Percentiles rank a stretch among this genome's conserved stretches.
Conservation (phyloP, 2,329 filamentous ascomycete species). For the Hypomyces perniciosus region DNA sequence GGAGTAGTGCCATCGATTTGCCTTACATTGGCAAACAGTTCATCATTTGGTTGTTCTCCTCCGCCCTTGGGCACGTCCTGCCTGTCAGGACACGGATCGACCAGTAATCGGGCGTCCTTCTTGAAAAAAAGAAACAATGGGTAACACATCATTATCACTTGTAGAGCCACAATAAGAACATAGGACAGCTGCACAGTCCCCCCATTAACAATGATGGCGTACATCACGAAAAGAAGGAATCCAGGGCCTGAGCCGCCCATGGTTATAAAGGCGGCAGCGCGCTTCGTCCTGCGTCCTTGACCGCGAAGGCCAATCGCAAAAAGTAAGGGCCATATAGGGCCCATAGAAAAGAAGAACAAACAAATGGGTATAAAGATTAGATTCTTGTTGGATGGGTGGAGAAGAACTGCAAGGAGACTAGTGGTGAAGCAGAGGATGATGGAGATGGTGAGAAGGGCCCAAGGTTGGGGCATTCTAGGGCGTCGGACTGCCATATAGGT, state of each 20-base stretch:
- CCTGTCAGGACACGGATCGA: slow-evolving; percentile 27
- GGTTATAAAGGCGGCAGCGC: slow-evolving; percentile 70
- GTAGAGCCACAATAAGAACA: slow-evolving; percentile 52
- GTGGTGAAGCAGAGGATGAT: slow-evolving; percentile 55
- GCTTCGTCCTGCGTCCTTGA: slow-evolving; percentile 73
- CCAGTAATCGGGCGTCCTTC: slow-evolving; percentile 41
- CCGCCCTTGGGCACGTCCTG: slow-evolving; percentile 16
- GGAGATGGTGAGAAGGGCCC: slow-evolving; percentile 61
- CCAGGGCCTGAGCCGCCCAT: slow-evolving; percentile 69
- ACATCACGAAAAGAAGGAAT: slow-evolving; percentile 68
- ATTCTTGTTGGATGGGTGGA: slow-evolving; percentile 41
- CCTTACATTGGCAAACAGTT: slow-evolving; percentile 13
- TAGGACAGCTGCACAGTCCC: slow-evolving; percentile 59
- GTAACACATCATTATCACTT: slow-evolving; percentile 42
- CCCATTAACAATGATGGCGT: slow-evolving; percentile 55
- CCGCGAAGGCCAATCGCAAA: slow-evolving; percentile 75
- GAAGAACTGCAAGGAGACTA: slow-evolving; percentile 40
- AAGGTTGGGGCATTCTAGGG: slow-evolving; percentile 54
- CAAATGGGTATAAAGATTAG: slow-evolving; percentile 55
- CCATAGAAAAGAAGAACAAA: slow-evolving; percentile 74
- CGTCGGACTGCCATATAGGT: slow-evolving; percentile 51
- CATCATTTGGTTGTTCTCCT: slow-evolving; percentile 15
- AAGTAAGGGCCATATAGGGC: slow-evolving; percentile 75
- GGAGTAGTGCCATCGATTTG: slow-evolving; percentile 1
- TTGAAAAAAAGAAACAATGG: slow-evolving; percentile 43